Evolutionary conservation across 495 filamentous ascomycete genomes (phyloP).

Genomic region (Aspergillus campestris): DNA sequence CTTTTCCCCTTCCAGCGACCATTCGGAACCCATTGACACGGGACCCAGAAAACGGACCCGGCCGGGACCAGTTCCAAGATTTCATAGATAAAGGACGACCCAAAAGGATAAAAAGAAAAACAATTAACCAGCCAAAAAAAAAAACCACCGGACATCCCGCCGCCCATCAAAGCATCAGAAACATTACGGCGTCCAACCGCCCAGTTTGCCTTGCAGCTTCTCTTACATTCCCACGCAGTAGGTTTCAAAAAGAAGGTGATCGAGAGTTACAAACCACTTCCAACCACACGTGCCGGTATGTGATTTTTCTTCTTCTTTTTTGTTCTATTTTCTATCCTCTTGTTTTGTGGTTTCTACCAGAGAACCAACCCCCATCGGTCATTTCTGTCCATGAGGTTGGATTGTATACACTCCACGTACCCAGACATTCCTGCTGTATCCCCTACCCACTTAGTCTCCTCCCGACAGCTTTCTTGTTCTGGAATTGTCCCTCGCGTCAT

Average conservation of each 20-base stretch:
- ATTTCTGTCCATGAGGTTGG: constrained; percentile 1
- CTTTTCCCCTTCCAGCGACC: not conserved
- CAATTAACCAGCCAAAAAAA: not conserved
- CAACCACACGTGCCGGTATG: constrained; percentile 17
- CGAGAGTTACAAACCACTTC: constrained; percentile 3
- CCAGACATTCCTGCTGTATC: not conserved
- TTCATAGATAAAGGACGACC: constrained; percentile 1
- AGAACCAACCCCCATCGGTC: constrained; percentile 1
- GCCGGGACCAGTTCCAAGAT: not conserved
- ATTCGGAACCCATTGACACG: constrained; percentile 7
- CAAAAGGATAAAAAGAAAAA: not conserved
- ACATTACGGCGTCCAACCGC: constrained; percentile 8
- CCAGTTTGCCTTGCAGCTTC: constrained; percentile 17
- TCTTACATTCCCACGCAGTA: constrained; percentile 16
- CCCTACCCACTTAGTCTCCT: too few relatives aligned
- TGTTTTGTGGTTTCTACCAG: not conserved
- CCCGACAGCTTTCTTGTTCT: not conserved
- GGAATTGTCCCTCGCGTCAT: not conserved
- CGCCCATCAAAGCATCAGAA: constrained; percentile 8
- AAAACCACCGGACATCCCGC: constrained; percentile 2
- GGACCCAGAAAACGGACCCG: constrained; percentile 6
- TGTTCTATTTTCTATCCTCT: constrained; percentile 2
- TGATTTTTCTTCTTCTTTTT: constrained; percentile 6
- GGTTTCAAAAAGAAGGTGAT: constrained; percentile 13
- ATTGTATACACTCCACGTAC: not conserved